Percentiles rank a stretch among this genome's conserved stretches.
These are phyloP conservation scores for Hanseniaspora meyeri DNA, from an alignment of 805 yeast genomes.

Conservation along the genomic window DNA sequence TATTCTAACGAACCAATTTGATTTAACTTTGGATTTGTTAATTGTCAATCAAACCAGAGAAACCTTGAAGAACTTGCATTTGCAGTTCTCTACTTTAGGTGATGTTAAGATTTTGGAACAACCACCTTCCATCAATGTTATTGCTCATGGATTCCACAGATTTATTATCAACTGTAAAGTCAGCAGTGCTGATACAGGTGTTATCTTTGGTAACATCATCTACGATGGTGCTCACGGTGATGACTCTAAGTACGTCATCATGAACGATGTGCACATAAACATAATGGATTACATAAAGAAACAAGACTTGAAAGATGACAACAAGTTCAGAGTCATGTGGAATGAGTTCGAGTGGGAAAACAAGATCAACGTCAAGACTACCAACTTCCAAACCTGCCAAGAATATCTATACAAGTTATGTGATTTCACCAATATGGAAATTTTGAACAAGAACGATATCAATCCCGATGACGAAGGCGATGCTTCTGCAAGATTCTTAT, in stretches of 20 bases:
- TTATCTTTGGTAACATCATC: constrained; percentile 90
- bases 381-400: constrained; percentile 45
- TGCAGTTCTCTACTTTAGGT: constrained; percentile 92
- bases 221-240: constrained; percentile 93
- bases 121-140: constrained; percentile 79
- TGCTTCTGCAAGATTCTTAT: constrained; percentile 41
- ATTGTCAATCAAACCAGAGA: constrained; percentile 87
- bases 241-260: constrained; percentile 77
- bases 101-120: constrained; percentile 89
- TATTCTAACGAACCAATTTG: constrained; percentile 91
- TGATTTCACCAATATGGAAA: constrained; percentile 79
- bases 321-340: constrained; percentile 94
- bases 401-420: constrained; percentile 61
- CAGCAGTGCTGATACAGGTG: constrained; percentile 95
- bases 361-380: constrained; percentile 77
- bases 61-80: constrained; percentile 80
- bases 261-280: constrained; percentile 90
- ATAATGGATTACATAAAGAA: constrained; percentile 96
- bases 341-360: constrained; percentile 99
- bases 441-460: constrained; percentile 82
- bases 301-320: constrained; percentile 67
- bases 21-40: constrained; percentile 84
- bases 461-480: constrained; percentile 70
- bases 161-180: constrained; percentile 84
- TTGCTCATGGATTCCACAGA: constrained; percentile 94